Percentiles rank a stretch among this genome's conserved stretches.
phyloP scores from a whole-genome alignment of 495 filamentous ascomycete genomes.

The Clavariopsis aquatica region DNA sequence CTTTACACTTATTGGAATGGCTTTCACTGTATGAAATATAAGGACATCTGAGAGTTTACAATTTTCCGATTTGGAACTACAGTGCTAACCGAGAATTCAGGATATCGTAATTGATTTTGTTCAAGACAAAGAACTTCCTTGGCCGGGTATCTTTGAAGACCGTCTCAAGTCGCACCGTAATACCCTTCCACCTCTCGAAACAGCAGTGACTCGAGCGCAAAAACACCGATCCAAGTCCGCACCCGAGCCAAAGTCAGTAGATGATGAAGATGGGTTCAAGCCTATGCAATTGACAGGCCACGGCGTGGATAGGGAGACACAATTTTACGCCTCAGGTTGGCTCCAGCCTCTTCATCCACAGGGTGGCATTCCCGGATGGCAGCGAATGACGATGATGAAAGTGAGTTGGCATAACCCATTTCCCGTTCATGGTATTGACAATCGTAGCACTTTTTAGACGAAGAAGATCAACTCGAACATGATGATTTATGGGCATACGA shows the following conservation, averaged over 20 bases:
- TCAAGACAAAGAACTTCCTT: slow-evolving; percentile 5
- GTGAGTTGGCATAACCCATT: no score
- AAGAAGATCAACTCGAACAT: slow-evolving; percentile 18
- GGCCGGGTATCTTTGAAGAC: slow-evolving; percentile 41
- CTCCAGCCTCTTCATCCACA: slow-evolving; percentile 45
- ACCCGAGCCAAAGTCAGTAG: no score
- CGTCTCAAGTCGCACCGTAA: slow-evolving; percentile 32
- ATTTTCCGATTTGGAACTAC: no score
- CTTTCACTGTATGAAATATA: no score
- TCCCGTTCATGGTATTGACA: no score
- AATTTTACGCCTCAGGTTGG: slow-evolving; percentile 43
- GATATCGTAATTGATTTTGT: slow-evolving; percentile 7
- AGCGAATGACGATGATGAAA: slow-evolving; percentile 48
- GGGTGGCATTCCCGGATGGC: slow-evolving; percentile 43
- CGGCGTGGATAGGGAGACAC: slow-evolving; percentile 31
- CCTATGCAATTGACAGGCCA: slow-evolving; percentile 37
- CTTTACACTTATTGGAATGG: no score
- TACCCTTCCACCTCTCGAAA: no score
- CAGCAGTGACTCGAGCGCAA: no score
- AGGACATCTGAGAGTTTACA: no score
- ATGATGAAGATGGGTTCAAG: slow-evolving; percentile 9
- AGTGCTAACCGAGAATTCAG: no score
- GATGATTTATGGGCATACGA: slow-evolving; percentile 46
- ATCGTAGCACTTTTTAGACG: slow-evolving; percentile 39
- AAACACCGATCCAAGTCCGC: no score